A percentile compares a stretch with the other conserved stretches of the same genome.
Conservation (phyloP, 2,329 filamentous ascomycete species). For the Diaporthe sp. region DNA sequence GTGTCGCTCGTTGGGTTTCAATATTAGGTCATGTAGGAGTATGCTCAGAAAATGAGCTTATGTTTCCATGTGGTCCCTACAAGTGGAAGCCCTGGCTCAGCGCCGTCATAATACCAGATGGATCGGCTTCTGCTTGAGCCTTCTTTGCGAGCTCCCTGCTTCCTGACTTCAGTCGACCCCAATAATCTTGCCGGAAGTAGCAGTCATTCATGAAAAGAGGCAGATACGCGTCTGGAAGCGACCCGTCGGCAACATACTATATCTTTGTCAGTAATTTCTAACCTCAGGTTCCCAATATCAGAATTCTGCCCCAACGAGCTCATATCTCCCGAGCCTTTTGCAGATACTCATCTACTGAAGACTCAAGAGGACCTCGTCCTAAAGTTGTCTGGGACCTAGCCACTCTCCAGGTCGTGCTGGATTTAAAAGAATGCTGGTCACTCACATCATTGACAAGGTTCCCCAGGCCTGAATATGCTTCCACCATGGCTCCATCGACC, state of each 20-base stretch:
- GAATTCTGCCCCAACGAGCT: too few relatives aligned
- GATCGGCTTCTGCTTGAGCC: background rate
- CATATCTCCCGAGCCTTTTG: background rate
- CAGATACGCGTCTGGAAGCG: constrained; percentile 53
- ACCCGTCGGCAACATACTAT: constrained; percentile 51
- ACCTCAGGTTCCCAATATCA: background rate
- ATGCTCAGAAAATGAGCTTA: too few relatives aligned
- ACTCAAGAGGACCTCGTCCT: background rate
- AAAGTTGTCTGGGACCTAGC: background rate
- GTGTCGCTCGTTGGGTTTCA: background rate
- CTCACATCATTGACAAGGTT: constrained; percentile 46
- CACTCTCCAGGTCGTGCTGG: background rate
- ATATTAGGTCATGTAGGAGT: too few relatives aligned
- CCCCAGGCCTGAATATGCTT: constrained; percentile 53
- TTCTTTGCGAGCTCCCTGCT: background rate
- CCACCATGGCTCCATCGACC: constrained; percentile 54
- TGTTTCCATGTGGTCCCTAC: background rate
- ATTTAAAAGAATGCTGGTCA: background rate
- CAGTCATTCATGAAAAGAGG: constrained; percentile 61
- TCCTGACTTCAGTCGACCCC: constrained; percentile 51
- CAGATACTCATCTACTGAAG: too few relatives aligned
- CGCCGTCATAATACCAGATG: background rate
- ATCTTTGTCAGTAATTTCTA: background rate
- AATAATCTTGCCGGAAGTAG: constrained; percentile 59
- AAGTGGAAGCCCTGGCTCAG: constrained; percentile 8